Conservation (phyloP, 192 early-diverging fungal genomes). For the Podila epigama region DNA sequence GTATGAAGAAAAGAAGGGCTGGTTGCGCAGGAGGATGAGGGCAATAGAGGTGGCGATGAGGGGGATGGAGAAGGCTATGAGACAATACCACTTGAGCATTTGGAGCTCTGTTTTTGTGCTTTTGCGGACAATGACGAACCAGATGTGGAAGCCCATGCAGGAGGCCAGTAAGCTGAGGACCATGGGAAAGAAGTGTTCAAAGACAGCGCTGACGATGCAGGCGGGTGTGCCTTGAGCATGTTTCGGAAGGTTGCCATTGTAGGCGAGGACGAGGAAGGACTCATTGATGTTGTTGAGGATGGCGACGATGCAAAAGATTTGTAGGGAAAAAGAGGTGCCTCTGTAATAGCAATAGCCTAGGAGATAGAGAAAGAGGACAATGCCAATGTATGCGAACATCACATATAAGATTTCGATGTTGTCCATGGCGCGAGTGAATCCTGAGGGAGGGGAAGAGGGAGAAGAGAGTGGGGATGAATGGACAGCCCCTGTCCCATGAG, state of each 20-base stretch:
- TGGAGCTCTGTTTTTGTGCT: conserved; percentile 9
- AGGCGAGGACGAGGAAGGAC: conserved; percentile 14
- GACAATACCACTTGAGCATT: conserved; percentile 31
- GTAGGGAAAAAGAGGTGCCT: conserved; percentile 24
- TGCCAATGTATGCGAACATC: conserved; percentile 24
- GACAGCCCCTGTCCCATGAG: too few species aligned
- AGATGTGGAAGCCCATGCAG: conserved; percentile 35
- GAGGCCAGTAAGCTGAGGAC: conserved; percentile 7
- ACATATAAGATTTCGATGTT: conserved; percentile 12
- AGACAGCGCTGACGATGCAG: conserved; percentile 11
- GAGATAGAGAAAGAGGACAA: conserved; percentile 22
- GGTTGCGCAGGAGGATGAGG: conserved; percentile 14
- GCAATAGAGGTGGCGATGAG: conserved; percentile 5
- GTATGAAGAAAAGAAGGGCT: conserved; percentile 9
- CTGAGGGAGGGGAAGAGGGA: background rate
- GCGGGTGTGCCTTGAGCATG: background rate
- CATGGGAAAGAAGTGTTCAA: conserved; percentile 22
- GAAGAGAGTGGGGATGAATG: background rate
- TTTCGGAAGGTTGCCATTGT: background rate
- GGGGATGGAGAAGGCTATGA: conserved; percentile 16
- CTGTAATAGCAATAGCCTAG: conserved; percentile 16
- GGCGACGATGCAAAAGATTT: conserved; percentile 21
- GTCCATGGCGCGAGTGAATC: background rate
- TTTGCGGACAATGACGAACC: conserved; percentile 19
- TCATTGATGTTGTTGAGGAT: conserved; percentile 44